A percentile compares a stretch with the other conserved stretches of the same genome.
Conservation (phyloP, 495 filamentous ascomycete species). For the Aspergillus cavernicola region DNA sequence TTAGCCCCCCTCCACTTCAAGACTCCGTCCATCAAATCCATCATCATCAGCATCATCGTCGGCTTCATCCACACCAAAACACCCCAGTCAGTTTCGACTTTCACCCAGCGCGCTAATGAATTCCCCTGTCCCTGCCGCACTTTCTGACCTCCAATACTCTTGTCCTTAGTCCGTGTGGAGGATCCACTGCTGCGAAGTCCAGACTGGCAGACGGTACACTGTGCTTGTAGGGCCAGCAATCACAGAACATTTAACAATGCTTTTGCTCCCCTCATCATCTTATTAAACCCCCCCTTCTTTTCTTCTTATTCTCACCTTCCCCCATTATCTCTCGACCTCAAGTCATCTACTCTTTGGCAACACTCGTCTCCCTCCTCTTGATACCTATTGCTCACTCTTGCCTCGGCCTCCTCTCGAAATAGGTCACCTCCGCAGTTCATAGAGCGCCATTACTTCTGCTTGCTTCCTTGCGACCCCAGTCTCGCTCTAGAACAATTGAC, state of each 20-base stretch:
- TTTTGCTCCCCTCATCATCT: slow-evolving; percentile 23
- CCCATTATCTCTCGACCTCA: background rate
- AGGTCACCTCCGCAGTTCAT: too few relatives aligned
- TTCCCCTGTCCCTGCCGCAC: slow-evolving; percentile 18
- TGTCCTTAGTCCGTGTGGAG: slow-evolving; percentile 16
- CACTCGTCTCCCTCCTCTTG: background rate
- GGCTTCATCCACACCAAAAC: slow-evolving; percentile 18
- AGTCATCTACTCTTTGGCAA: background rate
- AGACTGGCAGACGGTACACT: slow-evolving; percentile 20
- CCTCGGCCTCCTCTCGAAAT: background rate
- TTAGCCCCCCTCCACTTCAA: slow-evolving; percentile 14
- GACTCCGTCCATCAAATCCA: slow-evolving; percentile 6
- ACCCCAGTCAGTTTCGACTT: slow-evolving; percentile 22
- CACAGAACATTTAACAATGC: slow-evolving; percentile 32
- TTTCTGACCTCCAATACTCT: slow-evolving; percentile 13
- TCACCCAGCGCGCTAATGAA: slow-evolving; percentile 16
- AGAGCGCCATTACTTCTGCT: too few relatives aligned
- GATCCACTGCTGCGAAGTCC: slow-evolving; percentile 18
- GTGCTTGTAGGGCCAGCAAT: slow-evolving; percentile 27
- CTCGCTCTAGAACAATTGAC: background rate
- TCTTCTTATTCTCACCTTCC: slow-evolving; percentile 13
- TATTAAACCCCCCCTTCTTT: slow-evolving; percentile 9
- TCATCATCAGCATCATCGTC: slow-evolving; percentile 18
- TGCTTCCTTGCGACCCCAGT: too few relatives aligned
- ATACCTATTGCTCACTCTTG: background rate